Evolutionary conservation across 169 alveolate species (phyloP), one percentile per base, ranked within the genome.

Genomic region (Plasmodium chabaudi): DNA sequence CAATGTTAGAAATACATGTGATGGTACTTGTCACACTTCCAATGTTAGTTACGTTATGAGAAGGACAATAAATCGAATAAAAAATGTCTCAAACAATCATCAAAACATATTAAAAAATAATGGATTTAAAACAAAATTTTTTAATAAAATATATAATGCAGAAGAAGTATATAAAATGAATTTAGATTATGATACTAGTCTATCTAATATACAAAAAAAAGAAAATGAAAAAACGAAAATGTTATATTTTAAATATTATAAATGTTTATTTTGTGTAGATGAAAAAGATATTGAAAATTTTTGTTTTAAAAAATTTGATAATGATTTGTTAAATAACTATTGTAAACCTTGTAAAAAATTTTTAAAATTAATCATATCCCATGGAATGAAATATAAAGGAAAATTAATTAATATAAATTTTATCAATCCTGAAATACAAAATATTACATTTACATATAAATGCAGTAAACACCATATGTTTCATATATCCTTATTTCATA

Each of bases 341-440:
- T 73, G 88, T 65, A 73, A 73, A 73, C 13, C 44, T 64, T 73
- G 88, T 65, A 59, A 27, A 65, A 73, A 73, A 73, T 73, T 73
- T 60, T 73, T 73, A 42, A 73, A 60, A 15, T 27, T 73, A 15
- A 17, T 73, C 19, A 60, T 73, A 39, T 9, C 72, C 1, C 88
- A 73, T 65, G 88, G 88, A 13, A 59, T 46, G 15, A 73, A 73
- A 65, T 60, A 60, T 65, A 73, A 60, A 60, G 88, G 88, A 60
- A 73, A 17, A 25, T 51, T 73, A 59, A 49, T 73, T 17, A 64
- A 65, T 39, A 21, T 73, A 53, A 59, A 59, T 59, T 73, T 73
- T 44, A 59, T 60, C 19, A 10, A 44, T 34, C 25, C 88, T 19
- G 70, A 53, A n/a, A 64, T 25, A 13, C 88, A 73, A 73, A 59